Percentiles rank a stretch among this genome's conserved stretches.
Evolutionary conservation across 495 filamentous ascomycete genomes (phyloP).

Genomic region (Entonaema liquescens): DNA sequence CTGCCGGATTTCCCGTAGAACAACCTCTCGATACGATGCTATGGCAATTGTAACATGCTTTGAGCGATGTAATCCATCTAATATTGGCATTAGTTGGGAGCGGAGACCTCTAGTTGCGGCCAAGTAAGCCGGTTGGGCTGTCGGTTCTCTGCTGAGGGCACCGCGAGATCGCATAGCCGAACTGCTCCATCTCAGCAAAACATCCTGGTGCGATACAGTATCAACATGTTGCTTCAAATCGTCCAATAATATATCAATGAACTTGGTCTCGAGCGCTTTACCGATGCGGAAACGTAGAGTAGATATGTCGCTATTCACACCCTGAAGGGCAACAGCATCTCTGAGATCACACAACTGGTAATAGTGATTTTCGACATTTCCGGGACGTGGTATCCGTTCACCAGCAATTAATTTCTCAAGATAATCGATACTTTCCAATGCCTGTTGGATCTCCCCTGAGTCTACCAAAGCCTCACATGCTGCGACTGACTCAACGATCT

Average conservation of each 20-base stretch:
- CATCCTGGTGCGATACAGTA: conserved; percentile 72
- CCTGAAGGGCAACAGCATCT: conserved; percentile 79
- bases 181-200: conserved; percentile 77
- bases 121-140: conserved; percentile 78
- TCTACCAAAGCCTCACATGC: conserved; percentile 84
- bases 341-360: conserved; percentile 72
- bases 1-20: conserved; percentile 84
- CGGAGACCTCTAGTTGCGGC: conserved; percentile 73
- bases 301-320: conserved; percentile 77
- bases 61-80: conserved; percentile 81
- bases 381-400: conserved; percentile 11
- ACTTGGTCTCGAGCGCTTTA: conserved; percentile 82
- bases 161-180: conserved; percentile 65
- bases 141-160: conserved; percentile 69
- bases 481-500: conserved; percentile 77
- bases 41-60: conserved; percentile 81
- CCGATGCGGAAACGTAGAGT: conserved; percentile 82
- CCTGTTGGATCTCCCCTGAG: conserved; percentile 78
- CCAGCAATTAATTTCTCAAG: conserved; percentile 83
- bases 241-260: conserved; percentile 77
- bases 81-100: conserved; percentile 67
- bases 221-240: conserved; percentile 88
- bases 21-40: conserved; percentile 84
- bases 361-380: conserved; percentile 45
- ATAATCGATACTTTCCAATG: conserved; percentile 76